A percentile compares a stretch with the other conserved stretches of the same genome.
phyloP scores from a whole-genome alignment of 2,329 filamentous ascomycete genomes.

The Fusarium camptoceras region DNA sequence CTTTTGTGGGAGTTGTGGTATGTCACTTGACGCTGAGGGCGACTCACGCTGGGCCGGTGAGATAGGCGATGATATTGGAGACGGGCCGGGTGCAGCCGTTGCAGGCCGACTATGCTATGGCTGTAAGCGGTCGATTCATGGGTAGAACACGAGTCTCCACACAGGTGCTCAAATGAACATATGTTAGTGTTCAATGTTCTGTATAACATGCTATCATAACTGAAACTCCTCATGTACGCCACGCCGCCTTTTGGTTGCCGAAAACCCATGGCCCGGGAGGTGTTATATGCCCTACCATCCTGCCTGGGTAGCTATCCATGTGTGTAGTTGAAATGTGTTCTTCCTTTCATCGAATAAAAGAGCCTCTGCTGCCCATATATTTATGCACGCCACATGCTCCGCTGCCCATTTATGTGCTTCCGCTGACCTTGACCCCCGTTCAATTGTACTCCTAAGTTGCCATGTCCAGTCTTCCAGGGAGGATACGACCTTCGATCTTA shows the following conservation, averaged over 20 bases:
- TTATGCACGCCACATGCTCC: slow-evolving; percentile 5
- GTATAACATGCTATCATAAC: slow-evolving; percentile 27
- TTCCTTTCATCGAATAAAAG: slow-evolving; percentile 30
- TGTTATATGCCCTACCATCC: slow-evolving; percentile 37
- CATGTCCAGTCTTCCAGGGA: slow-evolving; percentile 56
- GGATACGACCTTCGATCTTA: slow-evolving; percentile 73
- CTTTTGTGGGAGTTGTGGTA: slow-evolving; percentile 75
- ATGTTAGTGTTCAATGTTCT: slow-evolving; percentile 15
- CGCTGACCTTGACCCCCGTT: background rate
- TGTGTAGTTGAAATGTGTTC: slow-evolving; percentile 16
- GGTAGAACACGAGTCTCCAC: slow-evolving; percentile 49
- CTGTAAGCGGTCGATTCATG: slow-evolving; percentile 73
- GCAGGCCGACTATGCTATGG: slow-evolving; percentile 73
- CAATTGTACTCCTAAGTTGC: slow-evolving; percentile 13
- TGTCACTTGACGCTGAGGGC: slow-evolving; percentile 71
- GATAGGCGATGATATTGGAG: slow-evolving; percentile 61
- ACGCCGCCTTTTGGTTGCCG: slow-evolving; percentile 43
- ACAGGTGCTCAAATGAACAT: slow-evolving; percentile 14
- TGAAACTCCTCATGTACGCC: slow-evolving; percentile 44
- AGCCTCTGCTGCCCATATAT: slow-evolving; percentile 14
- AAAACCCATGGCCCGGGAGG: slow-evolving; percentile 38
- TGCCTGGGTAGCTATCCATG: slow-evolving; percentile 28
- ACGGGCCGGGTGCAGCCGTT: slow-evolving; percentile 25
- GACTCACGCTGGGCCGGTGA: slow-evolving; percentile 73
- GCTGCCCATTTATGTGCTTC: background rate